Evolutionary conservation across 1,284 basidiomycete species (phyloP), one percentile per base, ranked within the genome.

Genomic region (Vanrija sp.): DNA sequence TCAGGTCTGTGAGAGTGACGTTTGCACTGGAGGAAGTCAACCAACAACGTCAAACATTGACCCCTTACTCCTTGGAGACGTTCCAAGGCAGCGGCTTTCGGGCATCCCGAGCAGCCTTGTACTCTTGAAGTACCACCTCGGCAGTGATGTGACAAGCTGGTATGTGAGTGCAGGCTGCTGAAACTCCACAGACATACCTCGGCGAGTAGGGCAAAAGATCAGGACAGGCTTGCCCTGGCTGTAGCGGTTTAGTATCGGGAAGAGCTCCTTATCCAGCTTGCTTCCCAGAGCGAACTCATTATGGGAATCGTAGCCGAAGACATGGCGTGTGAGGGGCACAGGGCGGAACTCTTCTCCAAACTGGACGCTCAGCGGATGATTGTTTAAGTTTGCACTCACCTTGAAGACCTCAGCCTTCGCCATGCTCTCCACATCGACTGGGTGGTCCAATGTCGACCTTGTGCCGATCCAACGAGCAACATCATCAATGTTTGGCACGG

Each of bases 301-400:
- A 54, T 60, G 83, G 75, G 63, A 58, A 55, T 83, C 85, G 60
- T 73, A 77, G 16, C 86, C 84, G 55, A 87, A 81, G 2, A 91
- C 86, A 62, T 84, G 79, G 54, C 86, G 84, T 4, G 81, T 83
- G 3, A 97, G 80, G 60, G 85, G 86, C 74, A 91, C 93, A 0
- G 93, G 91, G 19, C 93, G 82, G 69, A 84, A 95, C 54, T 91
- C 87, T 65, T 96, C 91, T 2, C 89, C 91, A 65, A 97, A 97
- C 91, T 94, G 66, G 19, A 40, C 19, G 8, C 14, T 55, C 26
- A 62, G 56, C 46, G 21, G 9, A n/a, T n/a, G 26, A 15, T 9
- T 21, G 15, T 3, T 29, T 19, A 3, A 1, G 0, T n/a, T n/a
- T n/a, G 7, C 40, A 49, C 75, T 29, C 62, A 89, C 91, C 80